Base-by-base conservation (phyloP, 192 early-diverging fungal genomes). In the Coemansia sp. region DNA sequence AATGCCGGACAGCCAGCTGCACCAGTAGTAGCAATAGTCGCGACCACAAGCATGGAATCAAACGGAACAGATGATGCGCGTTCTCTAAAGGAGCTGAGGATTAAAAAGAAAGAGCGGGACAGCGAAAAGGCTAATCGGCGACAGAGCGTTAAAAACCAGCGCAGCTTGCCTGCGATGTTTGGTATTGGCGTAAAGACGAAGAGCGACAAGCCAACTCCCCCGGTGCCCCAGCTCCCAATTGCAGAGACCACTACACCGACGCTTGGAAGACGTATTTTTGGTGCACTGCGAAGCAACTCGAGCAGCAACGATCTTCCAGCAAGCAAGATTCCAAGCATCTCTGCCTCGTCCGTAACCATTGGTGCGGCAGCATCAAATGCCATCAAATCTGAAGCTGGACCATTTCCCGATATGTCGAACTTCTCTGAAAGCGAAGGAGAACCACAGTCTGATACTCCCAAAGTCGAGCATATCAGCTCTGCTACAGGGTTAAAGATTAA, bases 121-220 rank as follows among this genome's bases (percentile, higher is more conserved):
- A 23, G 53, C 13, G 79, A 71, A 56, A 77, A 73, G 68, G 65
- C 70, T 23, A 71, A 21, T 43, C 71, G 79, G 65, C 71, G 79
- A 41, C 79, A 82, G 71, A 82, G 79, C 54, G 70, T 82, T 71
- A 82, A 82, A 40, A 82, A 64, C 52, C 79, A 82, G 59, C 79
- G 79, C 39, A 82, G 79, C 49, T 68, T 82, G 11, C 79, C 79
- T 9, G 79, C 79, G 9, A 82, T 82, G 74, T 77, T 82, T 74
- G 73, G 73, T 21, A 71, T 81, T 53, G 79, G 79, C 12, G 50
- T 65, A 16, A 76, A 76, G 56, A n/a, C 71, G 4, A 74, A 69
- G 59, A 37, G 21, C 45, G 79, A 82, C 61, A 74, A 71, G 63
- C 45, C 54, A 2, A 54, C 68, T 11, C 79, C 79, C 13, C 79